These are phyloP conservation scores for Fragilaria radians DNA, from an alignment of 108 stramenopile genomes.

Conservation along the genomic window DNA sequence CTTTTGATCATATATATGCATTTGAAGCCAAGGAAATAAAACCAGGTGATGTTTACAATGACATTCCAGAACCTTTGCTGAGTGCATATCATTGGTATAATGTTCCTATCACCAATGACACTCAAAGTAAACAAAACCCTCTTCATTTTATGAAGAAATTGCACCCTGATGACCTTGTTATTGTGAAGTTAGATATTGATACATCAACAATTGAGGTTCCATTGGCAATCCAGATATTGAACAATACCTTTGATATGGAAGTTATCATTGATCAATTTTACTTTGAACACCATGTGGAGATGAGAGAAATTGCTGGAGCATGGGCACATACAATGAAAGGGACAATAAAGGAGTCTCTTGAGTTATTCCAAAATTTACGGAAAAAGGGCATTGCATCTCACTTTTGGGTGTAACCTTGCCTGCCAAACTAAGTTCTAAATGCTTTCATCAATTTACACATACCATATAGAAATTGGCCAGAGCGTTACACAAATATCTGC, in stretches of 20 bases:
- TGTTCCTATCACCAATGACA: slow-evolving; percentile 26
- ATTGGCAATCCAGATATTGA: slow-evolving; percentile 31
- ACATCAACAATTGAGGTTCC: slow-evolving; percentile 31
- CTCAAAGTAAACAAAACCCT: slow-evolving; percentile 37
- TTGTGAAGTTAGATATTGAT: slow-evolving; percentile 70
- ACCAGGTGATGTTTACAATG: slow-evolving; percentile 26
- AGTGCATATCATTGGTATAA: slow-evolving; percentile 59
- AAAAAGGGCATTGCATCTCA: slow-evolving; percentile 46
- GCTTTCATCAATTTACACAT: too few relatives aligned
- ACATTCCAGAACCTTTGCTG: slow-evolving; percentile 16
- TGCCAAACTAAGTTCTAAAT: too few relatives aligned
- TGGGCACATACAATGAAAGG: slow-evolving; percentile 35
- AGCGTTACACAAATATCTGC: too few relatives aligned
- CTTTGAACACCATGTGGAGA: slow-evolving; percentile 62
- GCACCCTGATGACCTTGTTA: slow-evolving; percentile 42
- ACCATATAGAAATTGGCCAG: too few relatives aligned
- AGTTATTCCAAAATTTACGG: slow-evolving; percentile 36
- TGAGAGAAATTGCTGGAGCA: slow-evolving; percentile 18
- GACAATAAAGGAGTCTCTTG: slow-evolving; percentile 31
- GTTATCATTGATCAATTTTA: slow-evolving; percentile 63
- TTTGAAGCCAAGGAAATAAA: slow-evolving; percentile 30
- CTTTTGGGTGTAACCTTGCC: too few relatives aligned
- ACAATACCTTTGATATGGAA: slow-evolving; percentile 6
- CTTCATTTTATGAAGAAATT: slow-evolving; percentile 25
- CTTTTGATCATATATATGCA: slow-evolving; percentile 66